These are phyloP conservation scores for Cardamine resedifolia DNA, from an alignment of 345 rosid genomes.

Conservation along the genomic window DNA sequence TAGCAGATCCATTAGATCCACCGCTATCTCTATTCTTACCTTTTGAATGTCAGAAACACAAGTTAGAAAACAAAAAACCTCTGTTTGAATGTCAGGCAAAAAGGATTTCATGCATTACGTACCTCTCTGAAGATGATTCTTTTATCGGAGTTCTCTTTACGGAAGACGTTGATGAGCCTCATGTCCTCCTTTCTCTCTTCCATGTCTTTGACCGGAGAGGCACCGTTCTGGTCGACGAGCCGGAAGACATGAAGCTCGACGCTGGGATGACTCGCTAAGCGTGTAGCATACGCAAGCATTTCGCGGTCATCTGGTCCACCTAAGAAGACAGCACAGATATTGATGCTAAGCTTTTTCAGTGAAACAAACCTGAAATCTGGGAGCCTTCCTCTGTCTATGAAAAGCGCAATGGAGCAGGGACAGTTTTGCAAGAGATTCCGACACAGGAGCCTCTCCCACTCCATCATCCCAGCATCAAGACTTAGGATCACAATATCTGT, in stretches of 20 bases:
- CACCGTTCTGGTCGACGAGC: slow-evolving; percentile 9
- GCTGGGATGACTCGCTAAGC: slow-evolving; percentile 35
- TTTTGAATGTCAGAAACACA: slow-evolving; percentile 16
- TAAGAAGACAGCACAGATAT: slow-evolving; percentile 38
- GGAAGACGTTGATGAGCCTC: slow-evolving; percentile 37
- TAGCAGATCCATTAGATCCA: slow-evolving; percentile 26
- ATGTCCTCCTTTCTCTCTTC: slow-evolving; percentile 36
- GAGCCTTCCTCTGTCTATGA: slow-evolving; percentile 39
- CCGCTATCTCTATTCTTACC: slow-evolving; percentile 33
- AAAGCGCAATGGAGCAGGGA: slow-evolving; percentile 41
- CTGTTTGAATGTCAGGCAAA: too few relatives aligned
- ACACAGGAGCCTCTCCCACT: slow-evolving; percentile 29
- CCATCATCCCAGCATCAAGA: slow-evolving; percentile 23
- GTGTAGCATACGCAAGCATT: slow-evolving; percentile 42
- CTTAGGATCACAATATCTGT: slow-evolving; percentile 41
- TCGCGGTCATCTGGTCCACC: slow-evolving; percentile 57
- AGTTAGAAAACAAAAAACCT: background rate
- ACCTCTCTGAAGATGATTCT: slow-evolving; percentile 31
- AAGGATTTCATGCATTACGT: too few relatives aligned
- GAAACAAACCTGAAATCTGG: slow-evolving; percentile 38
- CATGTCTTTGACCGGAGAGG: slow-evolving; percentile 23
- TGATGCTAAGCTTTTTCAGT: slow-evolving; percentile 19
- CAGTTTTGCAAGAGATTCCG: slow-evolving; percentile 34
- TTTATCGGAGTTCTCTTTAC: background rate
- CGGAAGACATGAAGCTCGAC: slow-evolving; percentile 34